Evolutionary conservation across 768 basidiomycete species (phyloP), one percentile per base, ranked within the genome.

Genomic region (Tricholoma matsutake): DNA sequence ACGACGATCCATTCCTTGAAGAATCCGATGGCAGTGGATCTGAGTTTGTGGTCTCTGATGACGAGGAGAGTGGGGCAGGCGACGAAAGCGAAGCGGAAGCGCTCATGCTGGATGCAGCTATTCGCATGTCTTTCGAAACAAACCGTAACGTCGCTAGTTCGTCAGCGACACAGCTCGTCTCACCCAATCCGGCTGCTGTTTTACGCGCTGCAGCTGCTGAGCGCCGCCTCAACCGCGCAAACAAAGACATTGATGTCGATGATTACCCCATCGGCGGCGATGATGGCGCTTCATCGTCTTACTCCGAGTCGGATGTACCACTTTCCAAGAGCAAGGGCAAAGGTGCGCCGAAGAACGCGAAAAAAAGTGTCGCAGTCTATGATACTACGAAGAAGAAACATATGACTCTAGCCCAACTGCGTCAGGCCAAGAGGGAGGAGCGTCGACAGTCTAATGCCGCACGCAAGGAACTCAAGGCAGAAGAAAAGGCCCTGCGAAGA

Each of bases 1-100:
- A 76, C 52, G 79, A 79, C 45, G 64, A 71, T 20, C 71, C 69
- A 14, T 68, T 68, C 14, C 52, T 80, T 28, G 75, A 78, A 10
- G 86, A 88, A 60, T 85, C 81, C 16, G 81, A 81, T 31, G 81
- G 77, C 57, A 84, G 81, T 68, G 86, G 79, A 28, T 89, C 89
- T 41, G 87, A 88, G 59, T 89, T 87, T 63, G 75, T 82, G 43
- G 75, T 61, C 3, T 79, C 80, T 25, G 69, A 73, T 13, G 70
- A 73, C 18, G 77, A 78, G 45, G 76, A 79, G 34, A 65, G 64
- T 7, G 63, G 63, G 47, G 67, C 66, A 34, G 69, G 70, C 2
- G 65, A 69, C 18, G 72, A 74, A 49, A 65, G 63, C 49, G 74
- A 63, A 56, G 81, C 80, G 57, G 83, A 85, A 63, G 78, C 75